Percentiles rank a stretch among this genome's conserved stretches.
Conservation (phyloP, 768 basidiomycete species). For the Coprinopsis sp. region DNA sequence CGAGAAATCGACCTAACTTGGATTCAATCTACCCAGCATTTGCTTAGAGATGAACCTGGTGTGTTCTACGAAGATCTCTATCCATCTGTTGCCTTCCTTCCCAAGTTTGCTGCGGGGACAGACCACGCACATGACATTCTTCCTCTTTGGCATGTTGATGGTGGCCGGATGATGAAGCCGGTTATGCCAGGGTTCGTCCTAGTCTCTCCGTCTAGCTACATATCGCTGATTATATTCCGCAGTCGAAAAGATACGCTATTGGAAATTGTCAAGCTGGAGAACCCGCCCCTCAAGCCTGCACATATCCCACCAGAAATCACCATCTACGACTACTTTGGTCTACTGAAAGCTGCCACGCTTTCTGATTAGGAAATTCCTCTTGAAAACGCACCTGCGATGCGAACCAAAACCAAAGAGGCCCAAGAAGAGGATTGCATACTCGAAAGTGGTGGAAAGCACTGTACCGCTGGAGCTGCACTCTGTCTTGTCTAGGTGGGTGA, state of each 20-base stretch:
- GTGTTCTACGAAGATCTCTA: conserved; percentile 65
- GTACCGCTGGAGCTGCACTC: conserved; percentile 58
- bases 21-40: no score
- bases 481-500: conserved; percentile 42
- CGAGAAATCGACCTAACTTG: no score
- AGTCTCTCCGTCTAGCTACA: no score
- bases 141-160: conserved; percentile 45
- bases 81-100: conserved; percentile 53
- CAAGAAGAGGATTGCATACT: conserved; percentile 9
- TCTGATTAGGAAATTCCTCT: conserved; percentile 29
- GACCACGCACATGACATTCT: conserved; percentile 37
- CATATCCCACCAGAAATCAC: conserved; percentile 47
- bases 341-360: conserved; percentile 48
- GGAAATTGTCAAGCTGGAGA: not conserved
- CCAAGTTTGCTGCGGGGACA: conserved; percentile 39
- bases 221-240: no score
- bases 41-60: conserved; percentile 55
- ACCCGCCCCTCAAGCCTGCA: conserved; percentile 43
- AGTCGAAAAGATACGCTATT: conserved; percentile 7
- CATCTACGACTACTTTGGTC: conserved; percentile 50
- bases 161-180: conserved; percentile 1
- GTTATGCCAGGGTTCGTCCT: no score
- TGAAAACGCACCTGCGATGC: conserved; percentile 31
- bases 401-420: conserved; percentile 31
- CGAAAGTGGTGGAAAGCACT: conserved; percentile 45